Evolutionary conservation across 2,329 filamentous ascomycete species (phyloP).

Genomic region (Fusarium aywerte): DNA sequence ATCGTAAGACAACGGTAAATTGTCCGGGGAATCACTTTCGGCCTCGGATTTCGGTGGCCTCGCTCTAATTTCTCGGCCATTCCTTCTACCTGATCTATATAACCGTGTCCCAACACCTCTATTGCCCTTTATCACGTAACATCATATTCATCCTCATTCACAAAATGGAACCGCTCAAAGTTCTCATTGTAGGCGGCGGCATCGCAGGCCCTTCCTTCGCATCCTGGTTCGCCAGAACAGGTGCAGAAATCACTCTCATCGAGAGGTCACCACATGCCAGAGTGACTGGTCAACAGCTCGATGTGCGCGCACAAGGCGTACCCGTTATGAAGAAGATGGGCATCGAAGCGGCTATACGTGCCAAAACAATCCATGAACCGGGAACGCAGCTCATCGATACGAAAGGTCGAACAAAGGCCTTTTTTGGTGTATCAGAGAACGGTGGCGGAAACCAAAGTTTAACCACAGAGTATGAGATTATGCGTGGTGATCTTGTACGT

Average conservation of each 20-base stretch:
- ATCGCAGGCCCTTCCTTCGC: slow-evolving; percentile 32
- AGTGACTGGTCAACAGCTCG: slow-evolving; percentile 15
- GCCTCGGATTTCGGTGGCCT: background rate
- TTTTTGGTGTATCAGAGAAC: background rate
- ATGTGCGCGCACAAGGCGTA: slow-evolving; percentile 11
- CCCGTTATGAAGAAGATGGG: slow-evolving; percentile 27
- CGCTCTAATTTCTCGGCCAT: background rate
- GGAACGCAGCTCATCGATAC: slow-evolving; percentile 7
- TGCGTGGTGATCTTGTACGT: slow-evolving; percentile 8
- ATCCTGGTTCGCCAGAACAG: slow-evolving; percentile 27
- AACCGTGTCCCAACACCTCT: background rate
- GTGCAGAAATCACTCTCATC: slow-evolving; percentile 23
- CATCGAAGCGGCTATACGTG: slow-evolving; percentile 15
- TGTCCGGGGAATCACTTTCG: background rate
- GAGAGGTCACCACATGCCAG: slow-evolving; percentile 12
- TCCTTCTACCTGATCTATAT: background rate
- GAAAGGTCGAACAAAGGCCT: background rate
- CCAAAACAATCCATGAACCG: background rate
- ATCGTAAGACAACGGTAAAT: background rate
- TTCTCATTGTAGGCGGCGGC: slow-evolving; percentile 32
- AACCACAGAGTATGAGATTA: slow-evolving; percentile 9
- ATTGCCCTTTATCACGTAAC: background rate
- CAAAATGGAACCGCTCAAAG: slow-evolving; percentile 17
- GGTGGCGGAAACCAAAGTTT: background rate
- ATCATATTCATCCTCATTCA: background rate